These are phyloP conservation scores for Lipomyces sp. DNA, from an alignment of 805 yeast genomes.

Conservation along the genomic window DNA sequence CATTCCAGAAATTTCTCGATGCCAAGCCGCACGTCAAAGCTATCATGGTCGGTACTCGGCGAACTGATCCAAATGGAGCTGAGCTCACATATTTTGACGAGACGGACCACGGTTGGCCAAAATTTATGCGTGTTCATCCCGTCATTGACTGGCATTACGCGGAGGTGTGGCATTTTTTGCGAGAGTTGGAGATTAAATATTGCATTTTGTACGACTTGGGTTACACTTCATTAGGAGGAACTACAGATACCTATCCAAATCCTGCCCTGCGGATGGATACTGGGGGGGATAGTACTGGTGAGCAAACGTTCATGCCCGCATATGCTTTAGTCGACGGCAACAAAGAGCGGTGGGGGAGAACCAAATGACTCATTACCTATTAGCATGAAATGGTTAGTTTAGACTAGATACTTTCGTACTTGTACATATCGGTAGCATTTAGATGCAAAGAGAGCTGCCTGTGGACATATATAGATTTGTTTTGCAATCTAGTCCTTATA, in stretches of 20 bases:
- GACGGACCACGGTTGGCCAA: slow-evolving; percentile 93
- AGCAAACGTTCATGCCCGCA: slow-evolving; percentile 56
- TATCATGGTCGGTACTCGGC: slow-evolving; percentile 84
- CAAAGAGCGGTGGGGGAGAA: slow-evolving; percentile 59
- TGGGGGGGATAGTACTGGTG: slow-evolving; percentile 41
- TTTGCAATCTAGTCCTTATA: background rate
- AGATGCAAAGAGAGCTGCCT: background rate
- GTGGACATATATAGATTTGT: background rate
- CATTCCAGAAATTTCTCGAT: slow-evolving; percentile 66
- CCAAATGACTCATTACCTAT: background rate
- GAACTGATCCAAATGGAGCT: slow-evolving; percentile 83
- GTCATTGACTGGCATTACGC: slow-evolving; percentile 84
- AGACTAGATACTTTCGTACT: background rate
- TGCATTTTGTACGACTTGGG: slow-evolving; percentile 81
- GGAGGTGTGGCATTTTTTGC: slow-evolving; percentile 83
- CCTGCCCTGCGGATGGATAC: slow-evolving; percentile 54
- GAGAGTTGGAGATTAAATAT: slow-evolving; percentile 62
- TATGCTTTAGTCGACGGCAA: slow-evolving; percentile 54
- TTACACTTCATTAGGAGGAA: slow-evolving; percentile 88
- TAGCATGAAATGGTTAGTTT: background rate
- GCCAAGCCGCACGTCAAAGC: slow-evolving; percentile 63
- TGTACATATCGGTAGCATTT: background rate
- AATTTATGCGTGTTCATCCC: slow-evolving; percentile 82
- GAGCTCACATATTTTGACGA: slow-evolving; percentile 61
- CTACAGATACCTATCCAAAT: slow-evolving; percentile 69